These are phyloP conservation scores for Nakazawaea molendinolei DNA, from an alignment of 805 yeast genomes.

Conservation along the genomic window DNA sequence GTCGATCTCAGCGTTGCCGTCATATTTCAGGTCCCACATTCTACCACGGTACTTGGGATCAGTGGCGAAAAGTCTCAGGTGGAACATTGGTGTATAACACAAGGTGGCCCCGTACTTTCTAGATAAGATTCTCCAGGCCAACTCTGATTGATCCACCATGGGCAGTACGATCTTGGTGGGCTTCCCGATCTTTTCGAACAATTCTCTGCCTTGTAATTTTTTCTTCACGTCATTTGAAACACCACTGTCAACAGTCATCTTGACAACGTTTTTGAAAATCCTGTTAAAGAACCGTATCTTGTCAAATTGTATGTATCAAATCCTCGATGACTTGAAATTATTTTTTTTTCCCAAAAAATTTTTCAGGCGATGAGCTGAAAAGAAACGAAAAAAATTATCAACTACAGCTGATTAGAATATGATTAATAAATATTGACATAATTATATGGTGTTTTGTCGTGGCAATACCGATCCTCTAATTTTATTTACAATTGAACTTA, in stretches of 20 bases:
- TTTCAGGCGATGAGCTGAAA: too few species aligned
- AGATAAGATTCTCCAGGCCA: conserved; percentile 90
- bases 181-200: conserved; percentile 60
- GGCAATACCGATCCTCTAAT: too few species aligned
- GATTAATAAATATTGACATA: background rate
- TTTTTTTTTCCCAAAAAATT: background rate
- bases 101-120: conserved; percentile 87
- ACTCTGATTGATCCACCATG: conserved; percentile 95
- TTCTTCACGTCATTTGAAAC: conserved; percentile 3
- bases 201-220: conserved; percentile 53
- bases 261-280: background rate
- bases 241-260: conserved; percentile 1
- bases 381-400: conserved; percentile 68
- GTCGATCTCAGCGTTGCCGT: conserved; percentile 65
- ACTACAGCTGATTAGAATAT: conserved; percentile 23
- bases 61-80: conserved; percentile 84
- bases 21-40: conserved; percentile 61
- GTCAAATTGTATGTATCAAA: background rate
- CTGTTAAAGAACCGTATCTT: conserved; percentile 5
- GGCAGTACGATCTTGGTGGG: conserved; percentile 94
- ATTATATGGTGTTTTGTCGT: too few species aligned
- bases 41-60: conserved; percentile 73
- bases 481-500: too few species aligned
- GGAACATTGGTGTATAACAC: conserved; percentile 96
- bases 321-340: conserved; percentile 8